A percentile compares a stretch with the other conserved stretches of the same genome.
phyloP scores from a whole-genome alignment of 441 rosid species.

The Hura crepitans region DNA sequence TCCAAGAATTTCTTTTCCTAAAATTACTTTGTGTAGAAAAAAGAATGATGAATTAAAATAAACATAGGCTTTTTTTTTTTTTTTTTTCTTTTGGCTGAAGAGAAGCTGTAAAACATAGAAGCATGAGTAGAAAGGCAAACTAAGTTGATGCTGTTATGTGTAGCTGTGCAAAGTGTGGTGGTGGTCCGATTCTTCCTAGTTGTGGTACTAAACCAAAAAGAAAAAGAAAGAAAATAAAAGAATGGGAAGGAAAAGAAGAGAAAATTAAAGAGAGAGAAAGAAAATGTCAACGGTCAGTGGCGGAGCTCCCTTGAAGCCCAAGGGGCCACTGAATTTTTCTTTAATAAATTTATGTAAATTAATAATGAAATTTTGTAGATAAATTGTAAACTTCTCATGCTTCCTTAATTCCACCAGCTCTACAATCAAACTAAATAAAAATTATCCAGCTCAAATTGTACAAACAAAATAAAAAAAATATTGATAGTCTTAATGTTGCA shows the following conservation, averaged over 20 bases:
- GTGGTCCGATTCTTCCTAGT: slow-evolving; percentile 45
- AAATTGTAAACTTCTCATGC: no score
- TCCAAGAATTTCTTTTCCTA: slow-evolving; percentile 35
- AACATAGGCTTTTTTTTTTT: slow-evolving; percentile 32
- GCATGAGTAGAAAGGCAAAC: slow-evolving; percentile 45
- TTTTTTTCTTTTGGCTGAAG: no score
- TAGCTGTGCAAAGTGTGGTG: slow-evolving; percentile 46
- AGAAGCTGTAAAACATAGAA: slow-evolving; percentile 27
- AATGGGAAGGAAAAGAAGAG: not conserved
- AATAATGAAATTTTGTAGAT: no score
- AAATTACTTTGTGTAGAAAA: slow-evolving; percentile 29
- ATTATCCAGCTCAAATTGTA: no score
- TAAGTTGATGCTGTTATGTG: slow-evolving; percentile 37
- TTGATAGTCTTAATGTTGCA: no score
- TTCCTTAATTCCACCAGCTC: no score
- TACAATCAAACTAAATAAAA: no score
- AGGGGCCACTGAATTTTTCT: no score
- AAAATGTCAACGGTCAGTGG: slow-evolving; percentile 60
- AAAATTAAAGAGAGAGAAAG: not conserved
- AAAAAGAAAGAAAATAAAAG: slow-evolving; percentile 6
- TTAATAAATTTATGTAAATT: no score
- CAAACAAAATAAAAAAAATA: no score
- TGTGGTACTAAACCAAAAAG: slow-evolving; percentile 34
- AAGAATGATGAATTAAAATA: slow-evolving; percentile 19
- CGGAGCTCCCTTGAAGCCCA: no score